Percentiles rank a stretch among this genome's conserved stretches.
phyloP scores from a whole-genome alignment of 495 filamentous ascomycete genomes.

The Aspergillus ostianus region DNA sequence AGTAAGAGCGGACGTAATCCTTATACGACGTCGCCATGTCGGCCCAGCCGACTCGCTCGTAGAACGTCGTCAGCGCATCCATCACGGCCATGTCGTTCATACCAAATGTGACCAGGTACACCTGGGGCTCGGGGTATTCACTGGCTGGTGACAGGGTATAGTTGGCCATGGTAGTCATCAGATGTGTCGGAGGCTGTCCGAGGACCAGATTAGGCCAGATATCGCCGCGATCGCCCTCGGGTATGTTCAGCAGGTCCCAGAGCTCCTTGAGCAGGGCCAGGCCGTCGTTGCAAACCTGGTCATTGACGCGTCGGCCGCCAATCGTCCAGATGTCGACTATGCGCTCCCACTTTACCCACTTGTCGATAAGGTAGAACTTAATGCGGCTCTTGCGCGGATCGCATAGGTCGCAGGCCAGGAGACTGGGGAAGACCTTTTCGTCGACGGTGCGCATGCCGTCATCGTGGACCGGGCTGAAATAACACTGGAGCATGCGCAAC shows the following conservation, averaged over 20 bases:
- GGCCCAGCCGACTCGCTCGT: conserved; percentile 7
- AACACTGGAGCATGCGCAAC: neutral
- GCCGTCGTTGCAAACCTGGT: neutral
- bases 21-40: conserved; percentile 9
- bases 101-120: conserved; percentile 16
- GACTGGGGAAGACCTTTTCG: neutral
- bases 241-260: conserved; percentile 4
- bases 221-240: neutral
- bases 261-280: neutral
- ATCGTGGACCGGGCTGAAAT: neutral
- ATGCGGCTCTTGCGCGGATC: conserved; percentile 1
- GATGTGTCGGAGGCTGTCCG: neutral
- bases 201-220: neutral
- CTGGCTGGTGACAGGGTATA: conserved; percentile 12
- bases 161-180: conserved; percentile 12
- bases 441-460: neutral
- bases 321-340: conserved; percentile 7
- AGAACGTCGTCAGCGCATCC: conserved; percentile 15
- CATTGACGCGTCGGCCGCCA: neutral
- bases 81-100: conserved; percentile 12
- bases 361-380: conserved; percentile 4
- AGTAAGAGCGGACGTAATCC: conserved; percentile 8
- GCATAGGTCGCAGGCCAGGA: neutral
- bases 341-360: neutral
- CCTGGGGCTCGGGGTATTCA: conserved; percentile 15